phyloP scores from a whole-genome alignment of 2,329 filamentous ascomycete species.

The Trichophyton mentagrophytes region DNA sequence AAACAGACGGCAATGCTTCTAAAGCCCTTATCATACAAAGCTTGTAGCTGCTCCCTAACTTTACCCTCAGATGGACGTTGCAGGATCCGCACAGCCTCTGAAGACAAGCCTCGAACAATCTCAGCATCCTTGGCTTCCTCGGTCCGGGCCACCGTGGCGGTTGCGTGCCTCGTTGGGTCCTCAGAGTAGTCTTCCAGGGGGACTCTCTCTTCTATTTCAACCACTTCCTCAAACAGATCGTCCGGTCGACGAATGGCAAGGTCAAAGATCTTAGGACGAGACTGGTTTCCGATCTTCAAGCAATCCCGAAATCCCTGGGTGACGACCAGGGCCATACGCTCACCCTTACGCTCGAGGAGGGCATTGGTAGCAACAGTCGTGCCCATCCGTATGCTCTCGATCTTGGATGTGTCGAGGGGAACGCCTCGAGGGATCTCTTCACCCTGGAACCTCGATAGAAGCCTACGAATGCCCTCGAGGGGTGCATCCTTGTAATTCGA shows the following conservation, averaged over 20 bases:
- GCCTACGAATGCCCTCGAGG: conserved; percentile 75
- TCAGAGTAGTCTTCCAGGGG: conserved; percentile 88
- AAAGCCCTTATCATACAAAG: conserved; percentile 57
- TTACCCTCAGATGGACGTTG: conserved; percentile 44
- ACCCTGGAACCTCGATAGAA: conserved; percentile 64
- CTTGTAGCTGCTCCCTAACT: conserved; percentile 47
- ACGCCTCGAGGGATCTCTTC: conserved; percentile 68
- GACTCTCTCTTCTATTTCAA: conserved; percentile 85
- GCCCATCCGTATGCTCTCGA: conserved; percentile 89
- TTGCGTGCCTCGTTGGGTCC: conserved; percentile 55
- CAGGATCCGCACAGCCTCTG: conserved; percentile 61
- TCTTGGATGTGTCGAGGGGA: conserved; percentile 65
- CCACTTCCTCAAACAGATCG: conserved; percentile 67
- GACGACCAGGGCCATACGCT: conserved; percentile 74
- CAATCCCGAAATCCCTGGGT: conserved; percentile 83
- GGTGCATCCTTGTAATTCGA: conserved; percentile 84
- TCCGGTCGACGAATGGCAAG: conserved; percentile 77
- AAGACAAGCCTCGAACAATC: conserved; percentile 58
- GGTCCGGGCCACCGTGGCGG: conserved; percentile 30
- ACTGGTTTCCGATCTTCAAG: conserved; percentile 80
- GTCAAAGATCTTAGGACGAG: conserved; percentile 79
- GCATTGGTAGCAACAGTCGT: conserved; percentile 93
- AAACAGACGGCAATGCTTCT: conserved; percentile 77
- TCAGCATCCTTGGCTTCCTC: conserved; percentile 36
- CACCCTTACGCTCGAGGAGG: conserved; percentile 76